Percentiles rank a stretch among this genome's conserved stretches.
phyloP scores from a whole-genome alignment of 352 stramenopile genomes.

The Blastocystis sp. region DNA sequence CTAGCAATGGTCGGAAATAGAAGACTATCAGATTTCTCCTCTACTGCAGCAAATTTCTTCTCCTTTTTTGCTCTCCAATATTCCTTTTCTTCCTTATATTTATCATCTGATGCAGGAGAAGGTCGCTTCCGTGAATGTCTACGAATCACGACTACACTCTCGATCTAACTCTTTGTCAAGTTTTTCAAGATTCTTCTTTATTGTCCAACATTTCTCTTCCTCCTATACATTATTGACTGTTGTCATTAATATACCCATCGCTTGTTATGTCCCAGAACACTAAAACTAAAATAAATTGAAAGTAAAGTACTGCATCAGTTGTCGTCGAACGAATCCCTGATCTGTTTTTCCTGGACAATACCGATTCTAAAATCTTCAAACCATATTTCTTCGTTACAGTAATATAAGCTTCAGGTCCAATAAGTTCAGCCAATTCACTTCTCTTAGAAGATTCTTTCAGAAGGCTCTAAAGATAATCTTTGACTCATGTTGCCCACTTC shows the following conservation, averaged over 20 bases:
- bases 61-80: constrained; percentile 60
- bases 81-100: constrained; percentile 60
- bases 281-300: not conserved
- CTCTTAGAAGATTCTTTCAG: constrained; percentile 34
- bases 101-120: not conserved
- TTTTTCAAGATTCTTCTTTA: constrained; percentile 40
- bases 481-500: not conserved
- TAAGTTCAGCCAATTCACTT: not conserved
- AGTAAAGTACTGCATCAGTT: not conserved
- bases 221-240: constrained; percentile 10
- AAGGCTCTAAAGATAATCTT: not conserved
- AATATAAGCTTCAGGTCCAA: constrained; percentile 25
- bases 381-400: not conserved
- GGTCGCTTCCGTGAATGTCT: not conserved
- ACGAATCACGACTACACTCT: not conserved
- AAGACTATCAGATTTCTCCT: constrained; percentile 12
- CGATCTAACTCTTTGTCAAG: constrained; percentile 20
- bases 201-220: constrained; percentile 60
- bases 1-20: constrained; percentile 58
- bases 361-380: constrained; percentile 1
- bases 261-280: constrained; percentile 47
- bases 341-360: constrained; percentile 45
- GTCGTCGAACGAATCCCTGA: constrained; percentile 22
- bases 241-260: not conserved
- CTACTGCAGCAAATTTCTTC: constrained; percentile 19